phyloP scores from a whole-genome alignment of 192 early-diverging fungal species.

The Neocallimastix lanati region DNA sequence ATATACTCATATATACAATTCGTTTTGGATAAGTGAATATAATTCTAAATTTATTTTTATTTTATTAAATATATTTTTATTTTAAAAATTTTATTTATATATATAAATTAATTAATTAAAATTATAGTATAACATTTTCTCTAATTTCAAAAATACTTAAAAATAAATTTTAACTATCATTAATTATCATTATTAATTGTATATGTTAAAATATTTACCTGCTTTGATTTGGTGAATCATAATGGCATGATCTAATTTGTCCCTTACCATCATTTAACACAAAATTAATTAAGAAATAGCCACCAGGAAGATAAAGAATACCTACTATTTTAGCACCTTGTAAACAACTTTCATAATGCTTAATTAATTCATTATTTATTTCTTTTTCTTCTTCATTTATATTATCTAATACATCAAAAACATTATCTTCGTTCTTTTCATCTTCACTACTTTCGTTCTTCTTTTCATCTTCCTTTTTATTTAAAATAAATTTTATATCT shows the following conservation, averaged over 20 bases:
- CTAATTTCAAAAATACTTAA: no score
- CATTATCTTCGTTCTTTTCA: conserved; percentile 4
- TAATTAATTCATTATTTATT: conserved; percentile 7
- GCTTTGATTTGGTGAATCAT: conserved; percentile 17
- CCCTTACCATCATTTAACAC: conserved; percentile 21
- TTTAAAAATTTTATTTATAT: no score
- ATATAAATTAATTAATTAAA: no score
- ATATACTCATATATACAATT: neutral
- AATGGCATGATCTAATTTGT: conserved; percentile 26
- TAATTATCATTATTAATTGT: no score
- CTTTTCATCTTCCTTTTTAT: conserved; percentile 5
- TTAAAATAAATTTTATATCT: neutral
- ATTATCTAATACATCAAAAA: conserved; percentile 2
- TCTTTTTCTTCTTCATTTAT: conserved; percentile 5
- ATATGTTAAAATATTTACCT: no score
- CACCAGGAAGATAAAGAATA: conserved; percentile 21
- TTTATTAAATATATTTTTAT: no score
- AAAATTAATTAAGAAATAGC: conserved; percentile 31
- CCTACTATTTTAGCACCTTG: neutral
- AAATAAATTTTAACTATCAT: no score
- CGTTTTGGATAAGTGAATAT: neutral
- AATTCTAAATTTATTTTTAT: neutral
- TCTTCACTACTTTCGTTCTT: conserved; percentile 13
- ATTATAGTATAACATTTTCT: no score
- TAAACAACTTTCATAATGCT: conserved; percentile 15